Base-by-base conservation (phyloP, 305 asterid species). In the Salvia sclarea region DNA sequence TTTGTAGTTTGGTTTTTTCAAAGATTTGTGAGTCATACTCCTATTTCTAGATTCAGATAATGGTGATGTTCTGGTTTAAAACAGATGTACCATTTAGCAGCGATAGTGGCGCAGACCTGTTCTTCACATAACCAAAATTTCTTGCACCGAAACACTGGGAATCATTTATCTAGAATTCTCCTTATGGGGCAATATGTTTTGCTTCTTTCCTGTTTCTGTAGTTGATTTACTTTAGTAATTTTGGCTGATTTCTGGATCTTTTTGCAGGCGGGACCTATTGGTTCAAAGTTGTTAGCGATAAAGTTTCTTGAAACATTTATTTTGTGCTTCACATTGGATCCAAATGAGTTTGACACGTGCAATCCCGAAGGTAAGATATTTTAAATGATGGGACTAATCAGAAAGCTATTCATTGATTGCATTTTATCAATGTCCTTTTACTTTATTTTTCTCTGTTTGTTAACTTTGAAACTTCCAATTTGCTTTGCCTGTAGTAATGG, bases 301-400 rank as follows among this genome's bases (percentile, higher is more conserved):
- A 94, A 94, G 83, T 94, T 91, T 78, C 79, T 94, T 59, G 99
- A 94, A 66, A 86, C 73, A 50, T 87, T 75, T 73, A 69, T 89
- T 58, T 68, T 91, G 69, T 83, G 79, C 79, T 87, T 91, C 77
- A 86, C 98, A 35, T 73, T 78, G 72, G 90, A 90, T 72, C 62
- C 88, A 64, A 84, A 76, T 74, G 93, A 88, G 72, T 75, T 82
- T 74, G 90, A 82, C 72, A 73, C 76, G 50, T 68, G 38, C 80
- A 58, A 61, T 38, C 74, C 79, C 12, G 96, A 94, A 84, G 97
- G 99, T 94, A 88, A 62, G 70, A 62, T 33, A 49, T 22, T 12
- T 73, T 55, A 10, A 28, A 71, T 78, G 48, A 64, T 47, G 49
- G 3, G 21, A 68, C 57, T 45, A 61, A 37, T 53, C 49, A 24